Evolutionary conservation across 306 rosid genomes (phyloP).

Genomic region (Macrotyloma uniflorum): DNA sequence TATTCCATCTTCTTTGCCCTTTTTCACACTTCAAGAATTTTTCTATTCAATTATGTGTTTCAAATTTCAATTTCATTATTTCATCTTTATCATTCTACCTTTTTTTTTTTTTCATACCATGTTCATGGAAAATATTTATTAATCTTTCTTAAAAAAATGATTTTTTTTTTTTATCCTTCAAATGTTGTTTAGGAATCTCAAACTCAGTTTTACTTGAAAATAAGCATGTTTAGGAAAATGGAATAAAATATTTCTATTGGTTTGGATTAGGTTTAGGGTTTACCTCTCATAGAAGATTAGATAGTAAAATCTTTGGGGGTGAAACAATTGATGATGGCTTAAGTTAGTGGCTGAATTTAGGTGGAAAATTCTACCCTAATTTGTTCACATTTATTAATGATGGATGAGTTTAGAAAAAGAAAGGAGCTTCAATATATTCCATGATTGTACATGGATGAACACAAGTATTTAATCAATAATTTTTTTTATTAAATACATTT

Average conservation of each 20-base stretch:
- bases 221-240: no score
- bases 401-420: not conserved
- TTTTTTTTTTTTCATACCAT: no score
- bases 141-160: no score
- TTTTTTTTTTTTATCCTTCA: no score
- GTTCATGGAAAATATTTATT: no score
- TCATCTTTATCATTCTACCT: not conserved
- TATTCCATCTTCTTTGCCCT: constrained; percentile 23
- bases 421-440: not conserved
- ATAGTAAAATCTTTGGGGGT: not conserved
- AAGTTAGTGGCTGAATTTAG: constrained; percentile 6
- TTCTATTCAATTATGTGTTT: constrained; percentile 28
- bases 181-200: no score
- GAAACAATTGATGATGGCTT: not conserved
- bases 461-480: not conserved
- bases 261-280: not conserved
- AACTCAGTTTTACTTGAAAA: no score
- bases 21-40: constrained; percentile 32
- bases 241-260: not conserved
- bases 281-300: not conserved
- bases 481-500: not conserved
- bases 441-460: not conserved
- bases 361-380: constrained; percentile 7
- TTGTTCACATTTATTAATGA: not conserved
- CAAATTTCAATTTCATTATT: not conserved